phyloP scores from a whole-genome alignment of 495 filamentous ascomycete species.

The Bryoglossum gracile region DNA sequence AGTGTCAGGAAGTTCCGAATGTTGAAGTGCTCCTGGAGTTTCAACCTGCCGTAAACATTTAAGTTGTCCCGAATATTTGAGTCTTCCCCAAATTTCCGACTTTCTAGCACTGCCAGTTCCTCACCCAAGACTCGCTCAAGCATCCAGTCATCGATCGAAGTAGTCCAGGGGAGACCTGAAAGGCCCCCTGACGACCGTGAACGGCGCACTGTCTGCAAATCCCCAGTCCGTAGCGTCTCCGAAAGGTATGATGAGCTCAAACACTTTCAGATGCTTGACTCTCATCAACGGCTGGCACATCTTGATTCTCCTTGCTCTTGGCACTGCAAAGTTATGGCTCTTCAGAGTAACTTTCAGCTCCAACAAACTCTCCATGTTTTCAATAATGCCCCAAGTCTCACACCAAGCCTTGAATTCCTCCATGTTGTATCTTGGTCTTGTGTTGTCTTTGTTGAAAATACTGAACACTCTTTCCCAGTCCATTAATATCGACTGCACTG shows the following conservation, averaged over 20 bases:
- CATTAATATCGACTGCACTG: conserved; percentile 11
- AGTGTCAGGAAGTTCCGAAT: no score
- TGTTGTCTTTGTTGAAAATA: conserved; percentile 19
- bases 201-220: conserved; percentile 15
- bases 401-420: conserved; percentile 15
- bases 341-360: conserved; percentile 13
- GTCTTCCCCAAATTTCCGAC: no score
- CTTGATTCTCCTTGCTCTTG: conserved; percentile 1
- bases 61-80: no score
- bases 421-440: conserved; percentile 4
- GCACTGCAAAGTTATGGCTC: conserved; percentile 12
- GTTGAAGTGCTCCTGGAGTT: no score
- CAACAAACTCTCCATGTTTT: conserved; percentile 8
- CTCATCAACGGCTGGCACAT: conserved; percentile 19
- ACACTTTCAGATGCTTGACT: conserved; percentile 9
- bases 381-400: conserved; percentile 13
- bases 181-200: conserved; percentile 9
- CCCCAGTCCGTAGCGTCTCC: conserved; percentile 14
- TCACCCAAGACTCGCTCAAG: no score
- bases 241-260: conserved; percentile 11
- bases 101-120: no score
- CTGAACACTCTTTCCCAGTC: conserved; percentile 20
- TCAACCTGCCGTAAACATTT: no score
- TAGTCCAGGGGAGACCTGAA: neutral
- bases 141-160: neutral